Evolutionary conservation across 2,329 filamentous ascomycete species (phyloP).

Genomic region (Dactylellina haptotyla): DNA sequence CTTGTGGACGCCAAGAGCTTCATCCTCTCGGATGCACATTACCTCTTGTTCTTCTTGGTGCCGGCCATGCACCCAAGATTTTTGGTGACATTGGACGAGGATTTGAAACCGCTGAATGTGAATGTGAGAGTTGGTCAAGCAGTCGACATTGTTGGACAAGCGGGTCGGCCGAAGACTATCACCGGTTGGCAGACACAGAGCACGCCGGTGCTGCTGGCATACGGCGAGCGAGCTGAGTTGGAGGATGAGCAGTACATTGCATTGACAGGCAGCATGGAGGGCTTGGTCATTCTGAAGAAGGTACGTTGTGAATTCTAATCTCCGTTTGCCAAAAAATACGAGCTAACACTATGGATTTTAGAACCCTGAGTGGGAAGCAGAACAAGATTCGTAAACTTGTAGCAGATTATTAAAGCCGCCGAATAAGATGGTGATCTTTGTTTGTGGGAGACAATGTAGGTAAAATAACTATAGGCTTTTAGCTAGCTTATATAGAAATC

Average conservation of each 20-base stretch:
- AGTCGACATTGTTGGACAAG: constrained; percentile 96
- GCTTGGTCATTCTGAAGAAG: constrained; percentile 95
- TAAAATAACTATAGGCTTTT: constrained; percentile 36
- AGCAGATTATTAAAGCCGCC: too few relatives aligned
- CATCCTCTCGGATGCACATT: constrained; percentile 78
- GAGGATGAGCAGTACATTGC: constrained; percentile 98
- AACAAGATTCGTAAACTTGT: constrained; percentile 43
- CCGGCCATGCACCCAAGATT: constrained; percentile 97
- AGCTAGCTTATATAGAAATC: constrained; percentile 50
- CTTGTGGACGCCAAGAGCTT: constrained; percentile 88
- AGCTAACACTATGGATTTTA: constrained; percentile 1
- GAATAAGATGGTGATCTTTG: not conserved
- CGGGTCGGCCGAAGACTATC: constrained; percentile 96
- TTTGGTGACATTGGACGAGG: constrained; percentile 93
- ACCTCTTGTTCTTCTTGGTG: constrained; percentile 95
- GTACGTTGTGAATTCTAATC: constrained; percentile 15
- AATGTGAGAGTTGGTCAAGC: constrained; percentile 98
- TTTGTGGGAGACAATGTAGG: constrained; percentile 36
- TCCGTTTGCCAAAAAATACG: constrained; percentile 2
- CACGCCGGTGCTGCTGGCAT: constrained; percentile 93
- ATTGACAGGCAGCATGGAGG: constrained; percentile 89
- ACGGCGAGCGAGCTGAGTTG: constrained; percentile 93
- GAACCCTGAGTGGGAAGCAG: constrained; percentile 52
- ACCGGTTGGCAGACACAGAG: constrained; percentile 99
- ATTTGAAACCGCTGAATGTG: constrained; percentile 90